Base-by-base conservation (phyloP, 148 eudicot species). In the Camellia japonica region DNA sequence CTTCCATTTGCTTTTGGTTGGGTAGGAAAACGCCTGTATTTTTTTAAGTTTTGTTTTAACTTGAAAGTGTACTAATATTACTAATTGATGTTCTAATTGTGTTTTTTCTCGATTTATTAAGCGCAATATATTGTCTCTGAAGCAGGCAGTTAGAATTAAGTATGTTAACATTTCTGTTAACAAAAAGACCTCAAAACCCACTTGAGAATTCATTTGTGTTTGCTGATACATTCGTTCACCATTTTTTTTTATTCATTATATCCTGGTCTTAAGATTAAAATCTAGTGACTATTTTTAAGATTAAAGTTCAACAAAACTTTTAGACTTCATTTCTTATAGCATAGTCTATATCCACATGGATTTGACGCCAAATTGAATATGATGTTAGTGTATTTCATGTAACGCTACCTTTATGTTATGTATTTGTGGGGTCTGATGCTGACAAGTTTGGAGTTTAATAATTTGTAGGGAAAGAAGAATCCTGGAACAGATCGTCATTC, bases 1-100 rank as follows among this genome's bases (percentile, higher is more conserved):
- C 94, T 96, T 20, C 98, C 99, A 63, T 93, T 96, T 80, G 90
- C 99, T 44, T 96, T 96, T 89, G 98, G 99, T 71, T 96, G 99
- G 98, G 97, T 96, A 89, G 49, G 88, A 38, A 18, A 79, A 69
- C 30, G 41, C 69, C 72, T 20, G 7, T 13, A 12, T 52, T 41
- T n/a, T 49, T 14, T 30, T 41, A 15, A 41, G 15, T 30, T 18
- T 9, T n/a, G 13, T 15, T 42, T 56, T 41, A n/a, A 42, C 6
- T 15, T 65, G 62, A 30, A 65, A 77, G 20, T 51, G 14, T 16
- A 13, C 30, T 30, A 4, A 47, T 5, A 30, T 7, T 16, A 13
- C 30, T 30, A 4, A 47, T 5, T 49, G 56, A 46, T 18, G 55
- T 16, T 4, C n/a, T 15, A 16, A 20, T 13, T 43, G 47, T 18